A percentile compares a stretch with the other conserved stretches of the same genome.
Evolutionary conservation across 805 yeast species (phyloP).

Genomic region (Pichia exigua): DNA sequence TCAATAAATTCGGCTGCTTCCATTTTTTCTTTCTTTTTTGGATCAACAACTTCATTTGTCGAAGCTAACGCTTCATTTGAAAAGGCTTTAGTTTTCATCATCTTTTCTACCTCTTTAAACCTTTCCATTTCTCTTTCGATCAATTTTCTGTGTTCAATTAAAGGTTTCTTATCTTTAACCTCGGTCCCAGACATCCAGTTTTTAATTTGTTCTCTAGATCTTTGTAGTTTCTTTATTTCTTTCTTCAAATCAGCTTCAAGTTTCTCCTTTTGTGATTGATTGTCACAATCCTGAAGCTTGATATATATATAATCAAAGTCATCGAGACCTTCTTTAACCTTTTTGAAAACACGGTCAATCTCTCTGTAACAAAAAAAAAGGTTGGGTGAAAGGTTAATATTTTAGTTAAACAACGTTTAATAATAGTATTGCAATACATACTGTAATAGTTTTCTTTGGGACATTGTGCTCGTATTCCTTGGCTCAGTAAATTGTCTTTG

Average conservation of each 20-base stretch:
- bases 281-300: constrained; percentile 72
- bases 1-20: constrained; percentile 66
- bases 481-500: neutral
- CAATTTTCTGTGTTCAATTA: constrained; percentile 65
- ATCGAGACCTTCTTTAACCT: constrained; percentile 85
- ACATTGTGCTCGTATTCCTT: constrained; percentile 25
- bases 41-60: constrained; percentile 53
- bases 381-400: neutral
- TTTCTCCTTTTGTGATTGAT: constrained; percentile 86
- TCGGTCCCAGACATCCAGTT: constrained; percentile 90
- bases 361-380: constrained; percentile 34
- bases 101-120: constrained; percentile 89
- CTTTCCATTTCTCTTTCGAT: constrained; percentile 86
- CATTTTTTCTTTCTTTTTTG: constrained; percentile 70
- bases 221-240: constrained; percentile 89
- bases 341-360: constrained; percentile 87
- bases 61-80: constrained; percentile 81
- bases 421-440: constrained; percentile 21
- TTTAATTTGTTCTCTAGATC: constrained; percentile 90
- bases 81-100: constrained; percentile 89
- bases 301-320: constrained; percentile 82
- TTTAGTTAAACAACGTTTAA: neutral
- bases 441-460: constrained; percentile 45
- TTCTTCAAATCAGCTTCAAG: constrained; percentile 87
- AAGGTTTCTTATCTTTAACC: constrained; percentile 78